phyloP scores from a whole-genome alignment of 2,329 filamentous ascomycete species.

The Neofusicoccum kwambonambiense region DNA sequence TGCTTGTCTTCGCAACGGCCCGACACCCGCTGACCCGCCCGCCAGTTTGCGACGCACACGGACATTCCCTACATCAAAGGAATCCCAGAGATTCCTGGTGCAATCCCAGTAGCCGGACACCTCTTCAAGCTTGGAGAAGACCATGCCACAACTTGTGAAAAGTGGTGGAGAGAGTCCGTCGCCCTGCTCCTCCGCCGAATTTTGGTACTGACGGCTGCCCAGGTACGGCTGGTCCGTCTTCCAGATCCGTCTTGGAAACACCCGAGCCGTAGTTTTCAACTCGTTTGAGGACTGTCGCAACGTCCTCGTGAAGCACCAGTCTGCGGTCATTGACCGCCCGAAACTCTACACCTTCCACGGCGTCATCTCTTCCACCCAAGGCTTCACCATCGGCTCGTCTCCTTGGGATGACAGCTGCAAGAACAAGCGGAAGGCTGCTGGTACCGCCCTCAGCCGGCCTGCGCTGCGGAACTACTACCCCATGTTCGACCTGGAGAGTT shows the following conservation, averaged over 20 bases:
- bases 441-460: conserved; percentile 46
- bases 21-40: neutral
- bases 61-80: conserved; percentile 52
- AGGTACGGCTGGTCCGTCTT: conserved; percentile 50
- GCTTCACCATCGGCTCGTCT: conserved; percentile 55
- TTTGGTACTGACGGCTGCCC: conserved; percentile 29
- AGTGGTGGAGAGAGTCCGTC: conserved; percentile 47
- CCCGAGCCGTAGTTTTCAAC: conserved; percentile 53
- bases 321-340: conserved; percentile 51
- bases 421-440: conserved; percentile 54
- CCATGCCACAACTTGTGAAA: conserved; percentile 53
- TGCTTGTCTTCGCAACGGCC: neutral
- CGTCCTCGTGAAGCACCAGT: conserved; percentile 51
- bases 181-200: neutral
- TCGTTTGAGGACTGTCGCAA: conserved; percentile 54
- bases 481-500: conserved; percentile 56
- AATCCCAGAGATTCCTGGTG: conserved; percentile 52
- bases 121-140: conserved; percentile 53
- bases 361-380: conserved; percentile 52
- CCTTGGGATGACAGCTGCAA: conserved; percentile 56
- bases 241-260: conserved; percentile 56
- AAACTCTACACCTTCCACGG: conserved; percentile 56
- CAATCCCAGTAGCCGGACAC: conserved; percentile 51
- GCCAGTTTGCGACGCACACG: conserved; percentile 33
- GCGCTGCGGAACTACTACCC: conserved; percentile 50